Base-by-base conservation (phyloP, 805 yeast species). In the Myxozyma vanderwaltii region DNA sequence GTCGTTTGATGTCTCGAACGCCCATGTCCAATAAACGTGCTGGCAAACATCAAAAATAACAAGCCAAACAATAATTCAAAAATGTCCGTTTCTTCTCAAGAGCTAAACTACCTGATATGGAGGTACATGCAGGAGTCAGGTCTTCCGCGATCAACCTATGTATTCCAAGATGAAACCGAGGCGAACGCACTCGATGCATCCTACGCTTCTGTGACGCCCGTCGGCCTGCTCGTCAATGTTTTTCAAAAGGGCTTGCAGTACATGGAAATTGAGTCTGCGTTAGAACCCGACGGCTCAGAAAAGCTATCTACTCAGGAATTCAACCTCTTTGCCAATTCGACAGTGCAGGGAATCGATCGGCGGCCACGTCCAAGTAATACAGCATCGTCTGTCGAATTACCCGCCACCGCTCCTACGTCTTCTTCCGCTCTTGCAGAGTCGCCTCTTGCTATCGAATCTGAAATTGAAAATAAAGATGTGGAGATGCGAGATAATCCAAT, bases 21-120 rank as follows among this genome's bases (percentile, higher is more conserved):
- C 29, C 23, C 29, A 36, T 33, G 24, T 36, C 43, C 52, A 48
- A 48, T 48, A 43, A 48, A 24, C 44, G 43, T 15, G 35, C 43
- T 19, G 43, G 52, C 24, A 35, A n/a, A 23, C 52, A 12, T 38
- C 43, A 23, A n/a, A 5, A 8, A n/a, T 8, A 10, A 8, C 43
- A 8, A 8, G 10, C n/a, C 38, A n/a, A n/a, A 4, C 10, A 4
- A 4, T 24, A 8, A 3, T 23, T 15, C n/a, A n/a, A 46, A 43
- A 15, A 49, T 53, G 63, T 53, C 60, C 26, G 75, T 92, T 50
- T 82, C 94, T 4, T 86, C 94, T 57, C 84, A 81, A 58, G 96
- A 91, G 73, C 81, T 92, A 55, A 94, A 92, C 76, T 92, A 92
- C 71, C 80, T 94, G 67, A 82, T 92, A 54, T 94, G 97, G 96